Conservation (phyloP, 1,284 basidiomycete genomes). For the Trametes pubescens region DNA sequence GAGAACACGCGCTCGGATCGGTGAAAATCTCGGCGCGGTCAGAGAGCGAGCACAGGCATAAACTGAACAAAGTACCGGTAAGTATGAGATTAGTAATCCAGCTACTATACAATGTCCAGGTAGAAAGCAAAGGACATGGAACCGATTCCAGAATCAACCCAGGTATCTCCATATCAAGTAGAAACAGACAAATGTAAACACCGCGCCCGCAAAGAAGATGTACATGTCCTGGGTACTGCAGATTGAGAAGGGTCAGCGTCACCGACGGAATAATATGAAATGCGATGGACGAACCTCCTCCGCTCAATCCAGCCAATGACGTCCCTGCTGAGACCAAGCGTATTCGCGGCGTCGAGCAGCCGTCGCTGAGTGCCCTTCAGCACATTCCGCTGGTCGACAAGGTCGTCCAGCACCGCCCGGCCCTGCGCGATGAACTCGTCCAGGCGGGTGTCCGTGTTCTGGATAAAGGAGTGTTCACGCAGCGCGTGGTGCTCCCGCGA, state of each 20-base stretch:
- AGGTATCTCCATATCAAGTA: conserved; percentile 90
- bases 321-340: conserved; percentile 88
- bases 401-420: conserved; percentile 86
- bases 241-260: neutral
- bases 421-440: conserved; percentile 94
- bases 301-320: conserved; percentile 96
- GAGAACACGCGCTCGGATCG: too few species aligned
- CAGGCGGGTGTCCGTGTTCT: conserved; percentile 79
- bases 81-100: conserved; percentile 22
- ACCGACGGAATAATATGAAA: neutral
- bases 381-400: conserved; percentile 91
- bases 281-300: conserved; percentile 67
- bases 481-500: conserved; percentile 81
- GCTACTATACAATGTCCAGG: conserved; percentile 29
- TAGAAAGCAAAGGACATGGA: neutral
- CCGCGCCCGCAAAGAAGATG: conserved; percentile 84
- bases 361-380: conserved; percentile 90
- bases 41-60: too few species aligned
- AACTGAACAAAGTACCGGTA: neutral
- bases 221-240: conserved; percentile 91
- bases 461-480: conserved; percentile 87
- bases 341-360: conserved; percentile 90
- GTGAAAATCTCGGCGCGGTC: too few species aligned
- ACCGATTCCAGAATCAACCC: conserved; percentile 54
- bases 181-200: conserved; percentile 92